Base-by-base conservation (phyloP, 768 basidiomycete genomes). In the Fomitopsis serialis region DNA sequence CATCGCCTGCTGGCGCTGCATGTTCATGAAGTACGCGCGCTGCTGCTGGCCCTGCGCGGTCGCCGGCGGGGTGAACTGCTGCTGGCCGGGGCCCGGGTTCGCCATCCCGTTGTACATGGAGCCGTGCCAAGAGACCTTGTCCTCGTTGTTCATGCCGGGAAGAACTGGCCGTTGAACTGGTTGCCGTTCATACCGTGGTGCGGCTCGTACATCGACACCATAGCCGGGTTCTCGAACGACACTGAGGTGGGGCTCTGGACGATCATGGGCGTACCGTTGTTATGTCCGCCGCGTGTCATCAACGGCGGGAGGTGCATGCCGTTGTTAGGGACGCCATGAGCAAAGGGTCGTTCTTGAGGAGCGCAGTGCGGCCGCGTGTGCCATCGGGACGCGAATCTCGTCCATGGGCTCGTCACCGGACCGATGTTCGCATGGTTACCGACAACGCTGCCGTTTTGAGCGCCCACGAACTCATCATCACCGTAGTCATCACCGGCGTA, bases 171-270 rank as follows among this genome's bases (percentile, higher is more conserved):
- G 29, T 58, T 27, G 50, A 61, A 74, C 43, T 72, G 70, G 32
- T 48, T 37, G 25, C 29, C 29, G 49, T 49, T 45, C 48, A 56
- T 45, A 29, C 64, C 59, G 32, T 62, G 50, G 50, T 68, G 66
- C 43, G 74, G 68, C 50, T 77, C 76, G 54, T 77, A 77, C 27
- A 73, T 58, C 12, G 70, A 61, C 48, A 75, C 64, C 71, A 79
- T 76, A 2, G 74, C 74, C 2, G 80, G 80, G 54, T 81, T 81
- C 61, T 81, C 80, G 52, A 71, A 80, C 2, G 76, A 75, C 54
- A 75, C 74, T 1, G 68, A 60, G 9, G 71, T 65, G 3, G 72
- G 68, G 45, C 67, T 71, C 65, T 74, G 70, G 35, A 74, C 79
- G 54, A 81, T 73, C 58, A 76, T 69, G 9, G 79, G 78, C 25